Percentiles rank a stretch among this genome's conserved stretches.
Evolutionary conservation across 768 basidiomycete species (phyloP).

Genomic region (Pleurotus pulmonarius): DNA sequence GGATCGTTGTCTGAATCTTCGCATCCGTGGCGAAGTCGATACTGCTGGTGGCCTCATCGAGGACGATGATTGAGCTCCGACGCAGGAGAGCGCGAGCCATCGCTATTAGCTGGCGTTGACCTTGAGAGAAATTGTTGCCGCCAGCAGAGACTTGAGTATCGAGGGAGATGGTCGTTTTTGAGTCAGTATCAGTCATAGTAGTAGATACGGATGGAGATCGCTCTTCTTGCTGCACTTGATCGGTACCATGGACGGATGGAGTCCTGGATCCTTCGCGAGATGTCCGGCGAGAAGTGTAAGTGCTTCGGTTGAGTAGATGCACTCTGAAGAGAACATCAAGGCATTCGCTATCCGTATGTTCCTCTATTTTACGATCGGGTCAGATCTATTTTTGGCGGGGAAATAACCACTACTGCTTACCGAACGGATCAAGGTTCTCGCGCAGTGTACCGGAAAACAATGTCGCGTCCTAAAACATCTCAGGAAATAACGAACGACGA

Average conservation of each 20-base stretch:
- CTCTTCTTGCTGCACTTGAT: slow-evolving; percentile 30
- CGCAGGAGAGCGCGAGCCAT: slow-evolving; percentile 81
- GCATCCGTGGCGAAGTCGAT: slow-evolving; percentile 87
- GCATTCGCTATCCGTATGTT: slow-evolving; percentile 78
- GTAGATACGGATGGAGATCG: slow-evolving; percentile 36
- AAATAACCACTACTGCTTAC: slow-evolving; percentile 25
- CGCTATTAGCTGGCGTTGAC: slow-evolving; percentile 84
- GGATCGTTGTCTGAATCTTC: slow-evolving; percentile 85
- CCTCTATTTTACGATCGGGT: slow-evolving; percentile 33
- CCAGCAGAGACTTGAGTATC: slow-evolving; percentile 82
- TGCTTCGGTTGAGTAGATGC: slow-evolving; percentile 61
- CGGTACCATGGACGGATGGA: slow-evolving; percentile 31
- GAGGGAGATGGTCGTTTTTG: slow-evolving; percentile 56
- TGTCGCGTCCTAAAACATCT: slow-evolving; percentile 48
- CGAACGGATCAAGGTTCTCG: slow-evolving; percentile 73
- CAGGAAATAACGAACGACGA: background rate
- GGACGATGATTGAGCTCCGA: slow-evolving; percentile 67
- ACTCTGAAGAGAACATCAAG: slow-evolving; percentile 79
- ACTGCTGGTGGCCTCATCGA: slow-evolving; percentile 84
- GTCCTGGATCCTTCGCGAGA: slow-evolving; percentile 45
- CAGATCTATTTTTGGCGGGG: background rate
- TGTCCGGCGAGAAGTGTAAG: slow-evolving; percentile 41
- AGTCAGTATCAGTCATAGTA: slow-evolving; percentile 51
- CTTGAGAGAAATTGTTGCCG: slow-evolving; percentile 89
- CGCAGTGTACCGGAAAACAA: slow-evolving; percentile 79